Evolutionary conservation across 257 asterid genomes (phyloP).

Genomic region (Lantana camara): DNA sequence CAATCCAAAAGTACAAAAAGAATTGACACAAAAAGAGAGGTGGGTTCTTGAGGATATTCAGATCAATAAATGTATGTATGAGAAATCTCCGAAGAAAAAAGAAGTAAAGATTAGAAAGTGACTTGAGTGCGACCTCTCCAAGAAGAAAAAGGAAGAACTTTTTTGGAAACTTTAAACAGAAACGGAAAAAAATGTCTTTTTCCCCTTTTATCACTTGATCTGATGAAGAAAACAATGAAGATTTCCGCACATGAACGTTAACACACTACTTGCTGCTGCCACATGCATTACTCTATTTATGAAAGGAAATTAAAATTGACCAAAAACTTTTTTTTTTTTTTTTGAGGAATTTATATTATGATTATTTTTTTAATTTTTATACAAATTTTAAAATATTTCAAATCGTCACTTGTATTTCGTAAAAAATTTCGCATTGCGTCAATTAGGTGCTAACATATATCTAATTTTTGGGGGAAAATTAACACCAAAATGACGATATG

Average conservation of each 20-base stretch:
- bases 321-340: no score
- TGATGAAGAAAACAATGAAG: background rate
- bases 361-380: no score
- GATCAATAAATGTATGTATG: conserved; percentile 31
- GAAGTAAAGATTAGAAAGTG: conserved; percentile 8
- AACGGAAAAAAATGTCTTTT: background rate
- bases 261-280: background rate
- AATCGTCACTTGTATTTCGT: no score
- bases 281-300: background rate
- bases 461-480: no score
- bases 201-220: background rate
- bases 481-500: no score
- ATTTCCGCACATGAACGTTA: background rate
- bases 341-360: no score
- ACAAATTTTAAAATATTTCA: no score
- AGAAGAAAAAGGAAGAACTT: background rate
- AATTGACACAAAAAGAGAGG: conserved; percentile 22
- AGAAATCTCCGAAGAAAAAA: background rate
- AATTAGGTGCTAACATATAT: no score
- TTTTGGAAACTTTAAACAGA: background rate
- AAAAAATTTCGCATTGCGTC: no score
- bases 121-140: background rate
- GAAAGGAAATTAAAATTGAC: no score
- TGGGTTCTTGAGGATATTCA: conserved; percentile 34
- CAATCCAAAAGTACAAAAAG: background rate